These are phyloP conservation scores for Zygoascus tannicola DNA, from an alignment of 805 yeast species.

Conservation along the genomic window DNA sequence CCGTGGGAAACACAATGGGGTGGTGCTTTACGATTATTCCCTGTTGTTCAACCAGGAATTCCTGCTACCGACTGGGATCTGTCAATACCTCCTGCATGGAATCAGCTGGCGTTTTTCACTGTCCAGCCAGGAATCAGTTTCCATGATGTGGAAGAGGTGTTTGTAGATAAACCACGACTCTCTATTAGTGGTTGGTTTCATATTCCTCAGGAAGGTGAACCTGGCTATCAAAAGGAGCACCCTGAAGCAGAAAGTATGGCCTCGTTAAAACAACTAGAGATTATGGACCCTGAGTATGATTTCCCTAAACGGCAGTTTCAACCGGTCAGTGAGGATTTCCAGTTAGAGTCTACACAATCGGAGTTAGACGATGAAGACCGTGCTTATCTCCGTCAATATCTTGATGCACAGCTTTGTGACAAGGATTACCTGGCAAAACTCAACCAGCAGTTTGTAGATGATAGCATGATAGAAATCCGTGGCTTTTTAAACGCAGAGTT, in stretches of 20 bases:
- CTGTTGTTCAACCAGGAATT: constrained; percentile 78
- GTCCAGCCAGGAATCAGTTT: constrained; percentile 95
- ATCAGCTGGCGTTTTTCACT: constrained; percentile 90
- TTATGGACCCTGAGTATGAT: constrained; percentile 57
- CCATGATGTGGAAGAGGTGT: constrained; percentile 97
- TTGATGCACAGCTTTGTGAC: constrained; percentile 47
- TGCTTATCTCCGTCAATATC: constrained; percentile 40
- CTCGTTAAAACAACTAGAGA: constrained; percentile 68
- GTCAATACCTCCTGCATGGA: constrained; percentile 82
- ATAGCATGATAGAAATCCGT: constrained; percentile 59
- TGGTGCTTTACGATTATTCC: constrained; percentile 81
- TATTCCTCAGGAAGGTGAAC: constrained; percentile 89
- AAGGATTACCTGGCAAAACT: constrained; percentile 34
- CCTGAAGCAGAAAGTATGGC: constrained; percentile 51
- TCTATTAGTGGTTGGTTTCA: constrained; percentile 99
- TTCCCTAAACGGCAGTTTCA: constrained; percentile 47
- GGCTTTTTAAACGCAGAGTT: constrained; percentile 52
- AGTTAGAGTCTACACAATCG: too few species aligned
- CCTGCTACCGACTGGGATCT: constrained; percentile 69
- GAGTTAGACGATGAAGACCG: constrained; percentile 3
- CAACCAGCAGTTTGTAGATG: constrained; percentile 47
- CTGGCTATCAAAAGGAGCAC: constrained; percentile 63
- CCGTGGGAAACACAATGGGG: constrained; percentile 88
- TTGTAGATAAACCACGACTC: constrained; percentile 79
- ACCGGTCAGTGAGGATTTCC: background rate